Evolutionary conservation across 352 stramenopile genomes (phyloP).

Genomic region (Thraustochytrium sp.): DNA sequence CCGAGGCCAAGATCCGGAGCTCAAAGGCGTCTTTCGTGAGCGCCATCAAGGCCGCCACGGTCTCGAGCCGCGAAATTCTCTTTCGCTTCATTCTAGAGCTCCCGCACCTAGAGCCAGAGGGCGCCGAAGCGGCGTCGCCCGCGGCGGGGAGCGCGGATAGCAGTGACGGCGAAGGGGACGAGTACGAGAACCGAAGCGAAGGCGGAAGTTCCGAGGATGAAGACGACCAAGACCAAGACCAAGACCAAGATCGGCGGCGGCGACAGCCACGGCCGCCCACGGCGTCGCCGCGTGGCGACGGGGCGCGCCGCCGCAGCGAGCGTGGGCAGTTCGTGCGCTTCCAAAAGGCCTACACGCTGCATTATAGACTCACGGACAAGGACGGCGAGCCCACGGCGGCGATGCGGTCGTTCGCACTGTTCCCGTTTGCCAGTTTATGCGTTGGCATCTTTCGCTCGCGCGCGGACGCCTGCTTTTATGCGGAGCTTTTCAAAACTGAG

Average conservation of each 20-base stretch:
- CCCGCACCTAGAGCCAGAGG: not conserved
- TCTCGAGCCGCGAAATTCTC: slow-evolving; percentile 1
- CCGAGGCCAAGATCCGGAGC: not conserved
- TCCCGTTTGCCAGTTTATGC: slow-evolving; percentile 20
- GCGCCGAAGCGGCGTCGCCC: not conserved
- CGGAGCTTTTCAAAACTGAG: slow-evolving; percentile 6
- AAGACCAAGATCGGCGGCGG: too few relatives aligned
- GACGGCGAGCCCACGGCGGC: not conserved
- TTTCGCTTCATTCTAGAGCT: slow-evolving; percentile 7
- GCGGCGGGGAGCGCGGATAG: too few relatives aligned
- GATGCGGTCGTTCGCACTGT: not conserved
- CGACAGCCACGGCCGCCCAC: too few relatives aligned
- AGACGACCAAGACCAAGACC: not conserved
- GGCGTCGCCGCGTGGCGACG: too few relatives aligned
- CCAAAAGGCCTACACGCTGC: slow-evolving; percentile 1
- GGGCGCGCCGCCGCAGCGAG: not conserved
- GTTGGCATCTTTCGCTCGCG: not conserved
- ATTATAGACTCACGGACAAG: not conserved
- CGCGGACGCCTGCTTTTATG: slow-evolving; percentile 12
- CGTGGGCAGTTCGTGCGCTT: not conserved
- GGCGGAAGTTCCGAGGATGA: not conserved
- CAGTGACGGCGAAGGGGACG: not conserved
- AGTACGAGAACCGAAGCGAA: not conserved
- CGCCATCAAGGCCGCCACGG: slow-evolving; percentile 10
- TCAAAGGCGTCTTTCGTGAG: not conserved